A percentile compares a stretch with the other conserved stretches of the same genome.
Conservation (phyloP, 768 basidiomycete genomes). For the Sarcomyxa edulis region DNA sequence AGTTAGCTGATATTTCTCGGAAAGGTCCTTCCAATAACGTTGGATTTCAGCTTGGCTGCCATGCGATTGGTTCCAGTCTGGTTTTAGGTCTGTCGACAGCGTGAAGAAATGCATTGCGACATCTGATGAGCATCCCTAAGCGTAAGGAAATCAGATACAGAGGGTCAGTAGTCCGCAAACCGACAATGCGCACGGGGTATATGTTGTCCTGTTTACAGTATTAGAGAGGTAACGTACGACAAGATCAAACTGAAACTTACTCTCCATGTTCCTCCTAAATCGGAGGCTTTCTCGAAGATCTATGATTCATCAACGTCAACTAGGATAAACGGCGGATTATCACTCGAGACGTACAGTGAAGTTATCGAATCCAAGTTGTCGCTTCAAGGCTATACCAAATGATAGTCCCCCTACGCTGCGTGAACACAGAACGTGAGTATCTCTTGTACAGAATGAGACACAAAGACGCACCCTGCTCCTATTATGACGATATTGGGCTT, state of each 20-base stretch:
- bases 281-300: conserved; percentile 41
- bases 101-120: conserved; percentile 37
- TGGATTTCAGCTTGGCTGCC: conserved; percentile 36
- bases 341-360: conserved; percentile 28
- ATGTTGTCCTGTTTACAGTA: conserved; percentile 19
- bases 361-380: conserved; percentile 28
- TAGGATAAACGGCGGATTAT: neutral
- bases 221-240: neutral
- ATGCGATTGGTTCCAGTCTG: conserved; percentile 38
- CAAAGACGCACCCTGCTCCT: too few species aligned
- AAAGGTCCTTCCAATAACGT: conserved; percentile 35
- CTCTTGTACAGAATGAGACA: too few species aligned
- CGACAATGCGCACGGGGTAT: conserved; percentile 20
- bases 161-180: too few species aligned
- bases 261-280: conserved; percentile 49
- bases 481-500: too few species aligned
- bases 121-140: conserved; percentile 41
- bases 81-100: conserved; percentile 41
- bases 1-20: conserved; percentile 36
- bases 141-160: too few species aligned
- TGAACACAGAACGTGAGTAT: too few species aligned
- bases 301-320: conserved; percentile 10
- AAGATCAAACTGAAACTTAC: conserved; percentile 21
- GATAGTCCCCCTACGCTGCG: conserved; percentile 35
- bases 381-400: conserved; percentile 36